Base-by-base conservation (phyloP, 345 rosid species). In the Brassica carinata region DNA sequence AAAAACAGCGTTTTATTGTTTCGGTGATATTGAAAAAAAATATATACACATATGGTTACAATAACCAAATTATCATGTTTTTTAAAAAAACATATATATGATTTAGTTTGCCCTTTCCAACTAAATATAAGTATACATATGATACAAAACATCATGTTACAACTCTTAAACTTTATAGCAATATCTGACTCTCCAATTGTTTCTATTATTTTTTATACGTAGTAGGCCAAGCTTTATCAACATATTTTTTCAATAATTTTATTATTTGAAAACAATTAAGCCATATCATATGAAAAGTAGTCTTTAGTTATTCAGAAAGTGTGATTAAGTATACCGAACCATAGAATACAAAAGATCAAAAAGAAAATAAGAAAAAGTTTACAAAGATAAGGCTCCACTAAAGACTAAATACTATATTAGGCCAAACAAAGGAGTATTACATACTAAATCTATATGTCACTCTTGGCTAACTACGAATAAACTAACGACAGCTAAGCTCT, bases 311-410 rank as follows among this genome's bases (percentile, higher is more conserved):
- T 30, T 70, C 14, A 2, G 17, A 63, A 76, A 76, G 81, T 67
- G n/a, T 77, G 74, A 72, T 76, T 76, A 81, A 81, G 69, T 75
- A 67, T 11, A 67, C 77, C 77, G 58, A 81, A 81, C 72, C 73
- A 71, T 57, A 51, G 70, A 59, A 31, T 73, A 61, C 43, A 74
- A 62, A 43, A 62, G 13, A 68, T 69, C 57, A 48, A 75, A 68
- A 80, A 18, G 61, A 66, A 69, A 63, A 69, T 62, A 63, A 51
- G 43, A 69, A 73, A 55, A 69, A 34, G 53, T 18, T 43, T 55
- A 58, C 43, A 81, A 71, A 71, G 84, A 81, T 81, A 76, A 81
- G 84, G 81, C 69, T 71, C 48, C 53, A 30, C 64, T 76, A 57
- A 76, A 76, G 76, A 71, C 65, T 71, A 57, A 76, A 76, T 81